These are phyloP conservation scores for Coniferiporia sulphurascens DNA, from an alignment of 1,284 basidiomycete species.

Conservation along the genomic window DNA sequence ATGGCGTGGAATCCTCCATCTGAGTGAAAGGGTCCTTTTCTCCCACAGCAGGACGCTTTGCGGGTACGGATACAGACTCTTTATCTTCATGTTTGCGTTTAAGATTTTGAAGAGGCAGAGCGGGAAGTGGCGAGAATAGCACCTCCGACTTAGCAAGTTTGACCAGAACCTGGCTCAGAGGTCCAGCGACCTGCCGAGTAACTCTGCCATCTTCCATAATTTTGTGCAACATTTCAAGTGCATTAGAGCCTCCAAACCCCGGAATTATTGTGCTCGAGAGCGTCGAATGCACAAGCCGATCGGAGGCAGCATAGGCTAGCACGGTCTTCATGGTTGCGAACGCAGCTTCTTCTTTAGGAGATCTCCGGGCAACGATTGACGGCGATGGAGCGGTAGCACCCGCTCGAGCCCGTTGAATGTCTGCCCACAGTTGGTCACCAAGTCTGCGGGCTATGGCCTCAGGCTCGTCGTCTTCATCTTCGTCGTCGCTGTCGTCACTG, in stretches of 20 bases:
- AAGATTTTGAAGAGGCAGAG: slow-evolving; percentile 53
- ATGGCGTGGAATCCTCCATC: background rate
- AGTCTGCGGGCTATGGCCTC: slow-evolving; percentile 64
- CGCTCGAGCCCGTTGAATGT: slow-evolving; percentile 43
- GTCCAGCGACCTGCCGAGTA: slow-evolving; percentile 45
- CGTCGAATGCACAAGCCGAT: slow-evolving; percentile 44
- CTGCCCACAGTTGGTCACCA: slow-evolving; percentile 67
- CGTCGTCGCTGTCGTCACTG: slow-evolving; percentile 49
- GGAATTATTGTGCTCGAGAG: slow-evolving; percentile 35
- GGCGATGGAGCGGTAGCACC: slow-evolving; percentile 20
- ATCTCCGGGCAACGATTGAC: slow-evolving; percentile 7
- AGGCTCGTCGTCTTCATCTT: slow-evolving; percentile 61
- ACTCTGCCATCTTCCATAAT: slow-evolving; percentile 45
- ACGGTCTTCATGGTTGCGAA: slow-evolving; percentile 58
- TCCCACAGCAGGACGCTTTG: background rate
- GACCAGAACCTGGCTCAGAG: slow-evolving; percentile 54
- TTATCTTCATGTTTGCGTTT: slow-evolving; percentile 63
- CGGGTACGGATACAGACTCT: slow-evolving; percentile 35
- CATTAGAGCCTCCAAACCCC: slow-evolving; percentile 39
- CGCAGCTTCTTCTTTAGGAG: slow-evolving; percentile 47
- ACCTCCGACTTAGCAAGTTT: slow-evolving; percentile 56
- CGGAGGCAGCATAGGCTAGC: slow-evolving; percentile 49
- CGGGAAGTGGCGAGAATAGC: slow-evolving; percentile 58
- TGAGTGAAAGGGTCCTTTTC: background rate
- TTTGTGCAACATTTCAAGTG: slow-evolving; percentile 49